Conservation (phyloP, 257 asterid species). For the Nicotiana noctiflora region DNA sequence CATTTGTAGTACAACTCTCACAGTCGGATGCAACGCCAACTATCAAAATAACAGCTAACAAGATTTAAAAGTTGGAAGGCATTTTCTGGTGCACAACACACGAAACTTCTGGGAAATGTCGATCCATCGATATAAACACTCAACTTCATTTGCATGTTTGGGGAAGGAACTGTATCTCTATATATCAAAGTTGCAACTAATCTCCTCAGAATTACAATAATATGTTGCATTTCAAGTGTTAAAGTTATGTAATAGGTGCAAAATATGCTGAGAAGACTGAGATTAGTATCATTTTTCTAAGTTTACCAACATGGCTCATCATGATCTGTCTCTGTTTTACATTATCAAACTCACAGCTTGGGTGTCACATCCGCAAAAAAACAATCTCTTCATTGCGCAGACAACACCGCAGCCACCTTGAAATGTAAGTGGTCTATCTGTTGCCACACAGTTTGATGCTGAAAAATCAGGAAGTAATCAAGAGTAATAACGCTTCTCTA, state of each 20-base stretch:
- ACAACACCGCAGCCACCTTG: not conserved
- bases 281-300: not conserved
- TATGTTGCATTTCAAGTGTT: not conserved
- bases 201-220: not conserved
- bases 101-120: not conserved
- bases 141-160: not conserved
- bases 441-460: not conserved
- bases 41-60: not conserved
- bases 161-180: not conserved
- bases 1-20: not conserved
- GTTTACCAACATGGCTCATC: not conserved
- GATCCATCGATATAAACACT: not conserved
- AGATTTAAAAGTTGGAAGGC: not conserved
- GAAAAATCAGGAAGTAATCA: not conserved
- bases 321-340: not conserved
- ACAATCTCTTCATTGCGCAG: not conserved
- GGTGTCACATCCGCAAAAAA: not conserved
- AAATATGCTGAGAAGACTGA: not conserved
- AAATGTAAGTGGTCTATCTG: not conserved
- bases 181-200: not conserved
- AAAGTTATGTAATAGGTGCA: not conserved
- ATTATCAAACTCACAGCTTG: not conserved
- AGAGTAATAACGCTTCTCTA: not conserved
- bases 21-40: not conserved
- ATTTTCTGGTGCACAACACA: not conserved